These are phyloP conservation scores for Pseudogymnoascus sp. DNA, from an alignment of 2,329 filamentous ascomycete genomes.

Conservation along the genomic window DNA sequence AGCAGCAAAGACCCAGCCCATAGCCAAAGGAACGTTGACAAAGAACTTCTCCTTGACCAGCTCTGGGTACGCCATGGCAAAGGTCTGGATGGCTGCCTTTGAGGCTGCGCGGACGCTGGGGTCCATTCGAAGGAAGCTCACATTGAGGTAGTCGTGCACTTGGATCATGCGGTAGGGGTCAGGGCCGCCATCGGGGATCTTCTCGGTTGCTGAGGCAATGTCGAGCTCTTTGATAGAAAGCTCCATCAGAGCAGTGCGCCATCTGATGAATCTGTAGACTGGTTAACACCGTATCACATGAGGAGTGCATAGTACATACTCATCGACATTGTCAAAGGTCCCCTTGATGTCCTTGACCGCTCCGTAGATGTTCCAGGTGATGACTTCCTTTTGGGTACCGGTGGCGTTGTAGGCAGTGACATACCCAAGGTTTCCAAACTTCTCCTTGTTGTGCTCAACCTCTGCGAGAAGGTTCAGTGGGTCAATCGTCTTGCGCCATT, in stretches of 20 bases:
- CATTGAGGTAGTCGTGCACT: slow-evolving; percentile 84
- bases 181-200: slow-evolving; percentile 60
- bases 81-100: slow-evolving; percentile 71
- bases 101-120: slow-evolving; percentile 66
- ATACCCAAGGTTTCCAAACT: slow-evolving; percentile 74
- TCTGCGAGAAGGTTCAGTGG: slow-evolving; percentile 58
- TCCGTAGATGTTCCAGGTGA: slow-evolving; percentile 93
- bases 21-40: slow-evolving; percentile 83
- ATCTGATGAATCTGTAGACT: slow-evolving; percentile 65
- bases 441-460: slow-evolving; percentile 53
- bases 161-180: slow-evolving; percentile 90
- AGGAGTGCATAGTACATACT: slow-evolving; percentile 46
- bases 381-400: slow-evolving; percentile 49
- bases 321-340: slow-evolving; percentile 74
- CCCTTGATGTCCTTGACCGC: slow-evolving; percentile 70
- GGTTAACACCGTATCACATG: neutral
- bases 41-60: slow-evolving; percentile 89
- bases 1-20: slow-evolving; percentile 76
- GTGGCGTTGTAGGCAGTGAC: slow-evolving; percentile 60
- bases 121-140: slow-evolving; percentile 79
- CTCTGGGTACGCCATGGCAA: slow-evolving; percentile 80
- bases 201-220: slow-evolving; percentile 57
- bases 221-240: slow-evolving; percentile 67
- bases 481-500: slow-evolving; percentile 73
- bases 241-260: slow-evolving; percentile 89